Conservation (phyloP, 345 rosid species). For the Eucalyptus lansdowneana region DNA sequence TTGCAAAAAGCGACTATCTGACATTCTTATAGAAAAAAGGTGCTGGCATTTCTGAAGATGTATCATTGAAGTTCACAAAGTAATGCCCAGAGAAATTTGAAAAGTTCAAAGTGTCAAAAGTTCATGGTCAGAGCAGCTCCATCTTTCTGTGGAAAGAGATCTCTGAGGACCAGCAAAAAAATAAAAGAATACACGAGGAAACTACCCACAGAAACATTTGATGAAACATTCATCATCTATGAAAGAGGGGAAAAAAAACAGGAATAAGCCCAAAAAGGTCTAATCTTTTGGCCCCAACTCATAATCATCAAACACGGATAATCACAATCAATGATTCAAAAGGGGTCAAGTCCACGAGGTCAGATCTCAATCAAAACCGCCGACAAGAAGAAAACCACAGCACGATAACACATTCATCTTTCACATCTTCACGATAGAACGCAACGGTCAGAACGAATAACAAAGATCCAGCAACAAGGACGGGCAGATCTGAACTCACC, state of each 20-base stretch:
- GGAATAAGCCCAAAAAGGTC: neutral
- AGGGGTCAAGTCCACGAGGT: neutral
- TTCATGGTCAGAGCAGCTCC: neutral
- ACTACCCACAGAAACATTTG: neutral
- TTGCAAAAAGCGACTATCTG: neutral
- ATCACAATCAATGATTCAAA: neutral
- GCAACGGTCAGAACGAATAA: neutral
- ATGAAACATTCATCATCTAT: neutral
- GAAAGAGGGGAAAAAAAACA: neutral
- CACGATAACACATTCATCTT: neutral
- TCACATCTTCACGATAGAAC: neutral
- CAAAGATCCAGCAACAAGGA: neutral
- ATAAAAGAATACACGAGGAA: neutral
- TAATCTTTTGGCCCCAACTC: neutral
- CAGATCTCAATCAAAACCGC: neutral
- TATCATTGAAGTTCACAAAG: neutral
- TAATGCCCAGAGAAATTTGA: neutral
- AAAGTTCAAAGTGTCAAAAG: neutral
- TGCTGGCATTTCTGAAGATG: neutral
- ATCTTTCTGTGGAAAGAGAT: neutral
- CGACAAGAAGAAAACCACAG: neutral
- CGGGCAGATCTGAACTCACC: neutral
- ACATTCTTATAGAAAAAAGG: neutral
- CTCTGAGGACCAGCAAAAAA: neutral
- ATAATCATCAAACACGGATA: neutral